Evolutionary conservation across 345 rosid genomes (phyloP).

Genomic region (Passiflora organensis): DNA sequence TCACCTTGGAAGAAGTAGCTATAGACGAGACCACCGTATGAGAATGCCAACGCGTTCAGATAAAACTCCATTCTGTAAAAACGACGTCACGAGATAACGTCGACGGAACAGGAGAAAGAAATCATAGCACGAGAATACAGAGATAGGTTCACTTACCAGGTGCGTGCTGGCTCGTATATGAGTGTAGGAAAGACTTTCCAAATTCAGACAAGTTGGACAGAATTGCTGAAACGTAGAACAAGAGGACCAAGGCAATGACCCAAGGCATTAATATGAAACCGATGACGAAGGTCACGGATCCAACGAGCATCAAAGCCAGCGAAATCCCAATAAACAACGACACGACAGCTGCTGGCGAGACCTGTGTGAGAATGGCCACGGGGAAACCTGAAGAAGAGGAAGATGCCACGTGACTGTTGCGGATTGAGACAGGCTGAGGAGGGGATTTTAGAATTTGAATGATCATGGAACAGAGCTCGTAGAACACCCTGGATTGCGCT

Average conservation of each 20-base stretch:
- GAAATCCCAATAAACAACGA: constrained; percentile 7
- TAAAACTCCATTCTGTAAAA: neutral
- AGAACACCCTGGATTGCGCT: too few relatives aligned
- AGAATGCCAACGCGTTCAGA: neutral
- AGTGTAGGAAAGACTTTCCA: constrained; percentile 8
- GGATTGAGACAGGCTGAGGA: too few relatives aligned
- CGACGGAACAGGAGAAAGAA: too few relatives aligned
- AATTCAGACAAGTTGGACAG: constrained; percentile 5
- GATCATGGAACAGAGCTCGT: too few relatives aligned
- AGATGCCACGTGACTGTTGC: too few relatives aligned
- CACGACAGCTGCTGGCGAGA: neutral
- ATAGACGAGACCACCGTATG: too few relatives aligned
- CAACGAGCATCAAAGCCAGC: constrained; percentile 17
- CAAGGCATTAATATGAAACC: constrained; percentile 25
- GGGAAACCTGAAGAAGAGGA: too few relatives aligned
- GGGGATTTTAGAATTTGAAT: too few relatives aligned
- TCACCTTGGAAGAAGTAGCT: too few relatives aligned
- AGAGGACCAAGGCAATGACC: constrained; percentile 16
- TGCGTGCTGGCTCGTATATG: neutral
- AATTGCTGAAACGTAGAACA: constrained; percentile 8
- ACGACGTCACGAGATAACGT: neutral
- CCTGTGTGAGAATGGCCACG: too few relatives aligned
- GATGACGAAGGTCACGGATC: constrained; percentile 18
- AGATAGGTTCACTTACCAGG: constrained; percentile 1
- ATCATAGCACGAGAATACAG: too few relatives aligned